A percentile compares a stretch with the other conserved stretches of the same genome.
phyloP scores from a whole-genome alignment of 176 grass and related monocot species.

The Aegilops bicornis region DNA sequence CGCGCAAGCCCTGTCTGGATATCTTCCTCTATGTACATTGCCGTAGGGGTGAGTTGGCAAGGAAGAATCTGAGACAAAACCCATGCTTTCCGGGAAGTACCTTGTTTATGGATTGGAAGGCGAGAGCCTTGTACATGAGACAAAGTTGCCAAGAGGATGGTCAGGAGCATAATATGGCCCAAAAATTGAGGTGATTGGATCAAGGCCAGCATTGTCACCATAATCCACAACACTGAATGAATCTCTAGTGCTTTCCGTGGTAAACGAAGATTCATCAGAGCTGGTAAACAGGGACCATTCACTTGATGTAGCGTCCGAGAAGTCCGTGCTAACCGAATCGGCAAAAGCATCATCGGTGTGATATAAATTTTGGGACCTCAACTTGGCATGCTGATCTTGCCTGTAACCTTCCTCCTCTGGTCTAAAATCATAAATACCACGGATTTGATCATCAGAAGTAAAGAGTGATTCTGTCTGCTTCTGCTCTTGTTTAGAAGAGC shows the following conservation, averaged over 20 bases:
- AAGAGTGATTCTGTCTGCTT: conserved; percentile 29
- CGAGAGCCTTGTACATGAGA: conserved; percentile 63
- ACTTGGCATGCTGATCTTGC: conserved; percentile 35
- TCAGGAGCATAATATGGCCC: conserved; percentile 60
- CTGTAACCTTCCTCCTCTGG: conserved; percentile 30
- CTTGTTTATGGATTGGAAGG: conserved; percentile 66
- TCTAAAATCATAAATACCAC: conserved; percentile 66
- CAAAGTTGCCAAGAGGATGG: conserved; percentile 41
- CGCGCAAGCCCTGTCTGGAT: conserved; percentile 49
- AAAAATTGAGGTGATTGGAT: conserved; percentile 84
- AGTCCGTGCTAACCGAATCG: conserved; percentile 59
- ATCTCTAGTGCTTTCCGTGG: conserved; percentile 97
- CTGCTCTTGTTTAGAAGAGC: conserved; percentile 49
- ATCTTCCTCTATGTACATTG: conserved; percentile 87
- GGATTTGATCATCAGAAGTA: conserved; percentile 39
- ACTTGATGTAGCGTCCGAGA: conserved; percentile 87
- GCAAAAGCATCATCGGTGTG: conserved; percentile 50
- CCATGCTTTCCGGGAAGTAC: conserved; percentile 64
- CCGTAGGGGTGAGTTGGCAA: conserved; percentile 44
- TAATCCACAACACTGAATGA: conserved; percentile 89
- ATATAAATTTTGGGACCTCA: conserved; percentile 43
- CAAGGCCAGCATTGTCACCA: conserved; percentile 61
- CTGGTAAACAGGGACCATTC: conserved; percentile 98
- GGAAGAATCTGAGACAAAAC: conserved; percentile 47
- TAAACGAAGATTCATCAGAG: conserved; percentile 97